Evolutionary conservation across 768 basidiomycete genomes (phyloP).

Genomic region (Chalciporus piperatus): DNA sequence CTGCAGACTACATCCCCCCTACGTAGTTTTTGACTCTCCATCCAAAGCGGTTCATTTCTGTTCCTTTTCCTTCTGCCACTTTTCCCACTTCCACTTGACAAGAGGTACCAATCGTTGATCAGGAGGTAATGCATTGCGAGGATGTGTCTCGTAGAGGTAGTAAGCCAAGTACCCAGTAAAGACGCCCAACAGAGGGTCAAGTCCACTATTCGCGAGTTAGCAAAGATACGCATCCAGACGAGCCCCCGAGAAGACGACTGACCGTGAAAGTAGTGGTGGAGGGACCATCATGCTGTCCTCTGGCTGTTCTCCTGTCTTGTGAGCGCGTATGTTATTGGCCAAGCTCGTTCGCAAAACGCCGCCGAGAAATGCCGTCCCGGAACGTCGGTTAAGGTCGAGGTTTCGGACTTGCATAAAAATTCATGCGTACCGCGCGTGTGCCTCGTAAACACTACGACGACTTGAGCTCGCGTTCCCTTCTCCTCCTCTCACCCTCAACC

Average conservation of each 20-base stretch:
- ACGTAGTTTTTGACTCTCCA: neutral
- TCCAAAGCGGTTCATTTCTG: constrained; percentile 6
- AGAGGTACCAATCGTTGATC: constrained; percentile 56
- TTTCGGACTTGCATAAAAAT: constrained; percentile 23
- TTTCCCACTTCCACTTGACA: constrained; percentile 64
- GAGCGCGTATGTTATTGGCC: neutral
- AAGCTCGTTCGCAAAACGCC: constrained; percentile 11
- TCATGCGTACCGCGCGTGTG: constrained; percentile 12
- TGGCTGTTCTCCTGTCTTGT: neutral
- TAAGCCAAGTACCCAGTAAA: constrained; percentile 79
- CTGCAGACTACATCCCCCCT: too few species aligned
- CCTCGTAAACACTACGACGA: constrained; percentile 2
- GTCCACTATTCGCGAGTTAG: constrained; percentile 38
- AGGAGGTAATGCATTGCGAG: constrained; percentile 59
- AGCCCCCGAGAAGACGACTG: constrained; percentile 3
- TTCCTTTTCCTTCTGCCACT: constrained; percentile 28
- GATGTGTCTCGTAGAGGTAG: constrained; percentile 78
- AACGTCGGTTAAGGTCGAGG: constrained; percentile 21
- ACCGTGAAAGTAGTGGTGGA: constrained; percentile 36
- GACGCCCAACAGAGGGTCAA: constrained; percentile 73
- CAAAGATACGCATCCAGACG: neutral
- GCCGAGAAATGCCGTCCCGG: constrained; percentile 27
- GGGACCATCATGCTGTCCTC: constrained; percentile 40
- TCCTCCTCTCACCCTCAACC: constrained; percentile 5
- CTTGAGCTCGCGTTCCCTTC: neutral